Percentiles rank a stretch among this genome's conserved stretches.
phyloP scores from a whole-genome alignment of 2,329 filamentous ascomycete genomes.

The Nothophaeocryptopus gaeumannii region DNA sequence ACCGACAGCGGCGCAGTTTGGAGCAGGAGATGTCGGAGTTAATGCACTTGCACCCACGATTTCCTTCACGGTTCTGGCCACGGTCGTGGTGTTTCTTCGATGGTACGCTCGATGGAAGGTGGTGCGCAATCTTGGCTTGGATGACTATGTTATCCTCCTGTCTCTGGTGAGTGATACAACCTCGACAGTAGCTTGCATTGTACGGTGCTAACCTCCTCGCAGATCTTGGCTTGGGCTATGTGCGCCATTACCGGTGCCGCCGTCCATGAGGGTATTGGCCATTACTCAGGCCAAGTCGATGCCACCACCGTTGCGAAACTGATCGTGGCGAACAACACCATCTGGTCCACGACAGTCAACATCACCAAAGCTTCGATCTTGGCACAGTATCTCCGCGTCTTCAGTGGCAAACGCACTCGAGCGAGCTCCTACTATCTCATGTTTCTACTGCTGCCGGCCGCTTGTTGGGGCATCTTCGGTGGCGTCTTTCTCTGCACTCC shows the following conservation, averaged over 20 bases:
- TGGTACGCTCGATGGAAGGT: conserved; percentile 36
- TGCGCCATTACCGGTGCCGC: conserved; percentile 29
- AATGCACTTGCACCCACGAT: conserved; percentile 34
- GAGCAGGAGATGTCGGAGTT: conserved; percentile 29
- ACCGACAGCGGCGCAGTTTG: conserved; percentile 19
- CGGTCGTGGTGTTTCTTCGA: conserved; percentile 32
- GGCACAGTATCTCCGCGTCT: conserved; percentile 50
- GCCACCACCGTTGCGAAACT: conserved; percentile 27
- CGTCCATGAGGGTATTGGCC: conserved; percentile 25
- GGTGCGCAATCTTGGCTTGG: conserved; percentile 33
- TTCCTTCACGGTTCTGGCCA: conserved; percentile 31
- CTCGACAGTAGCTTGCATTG: not conserved
- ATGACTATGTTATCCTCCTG: conserved; percentile 38
- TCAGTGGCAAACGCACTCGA: conserved; percentile 38
- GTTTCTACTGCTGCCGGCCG: conserved; percentile 27
- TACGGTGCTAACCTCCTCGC: not conserved
- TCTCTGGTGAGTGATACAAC: conserved; percentile 31
- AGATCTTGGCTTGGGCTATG: conserved; percentile 33
- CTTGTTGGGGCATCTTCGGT: conserved; percentile 36
- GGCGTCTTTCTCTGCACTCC: conserved; percentile 44
- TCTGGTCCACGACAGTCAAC: conserved; percentile 36
- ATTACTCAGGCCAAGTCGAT: conserved; percentile 19
- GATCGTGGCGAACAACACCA: conserved; percentile 33
- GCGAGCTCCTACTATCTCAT: conserved; percentile 41
- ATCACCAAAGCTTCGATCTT: conserved; percentile 49